Evolutionary conservation across 2,329 filamentous ascomycete genomes (phyloP), one percentile per base, ranked within the genome.

Genomic region (Periconia digitata): DNA sequence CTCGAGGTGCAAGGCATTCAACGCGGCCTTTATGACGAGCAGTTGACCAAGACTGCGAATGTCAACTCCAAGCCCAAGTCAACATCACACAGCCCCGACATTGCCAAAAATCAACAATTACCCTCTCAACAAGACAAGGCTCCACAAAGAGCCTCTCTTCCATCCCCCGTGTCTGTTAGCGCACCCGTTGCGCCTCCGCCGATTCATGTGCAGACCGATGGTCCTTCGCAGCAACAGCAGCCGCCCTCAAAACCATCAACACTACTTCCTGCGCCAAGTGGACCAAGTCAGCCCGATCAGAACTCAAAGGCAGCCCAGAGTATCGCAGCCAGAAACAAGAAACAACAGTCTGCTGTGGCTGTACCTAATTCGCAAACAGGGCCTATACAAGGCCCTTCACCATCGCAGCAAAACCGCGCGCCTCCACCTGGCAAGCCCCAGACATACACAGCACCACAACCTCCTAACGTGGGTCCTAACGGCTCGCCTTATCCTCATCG

Each of bases 1-100:
- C 77, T 77, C 49, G 87, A 96, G 56, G 83, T 95, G 43, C 74
- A 78, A 34, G 79, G 85, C 49, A 79, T 94, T 41, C 83, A 92
- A 66, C 78, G 79, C 61, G 81, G 80, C 38, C 76, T 79, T 45
- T 77, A 74, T 69, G 78, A 83, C 51, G 74, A 79, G 20, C 61
- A 64, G 46, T 49, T 74, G 47, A 54, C 51, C 22, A 60, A 66
- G 27, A 56, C 46, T 20, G 55, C 55, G 17, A 66, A 61, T 43
- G 53, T 55, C 15, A 10, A 32, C n/a, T 32, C 27, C 27, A 32
- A 50, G 5, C n/a, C n/a, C n/a, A 60, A 50, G 5, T 44, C 60
- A 3, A 44, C 55, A 10, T 53, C 58, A 49, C 61, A 53, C 8
- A 68, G 61, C 43, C 62, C 63, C 17, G 60, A 53, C 17, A 51